phyloP scores from a whole-genome alignment of 2,329 filamentous ascomycete genomes.

The Tolypocladium inflatum region DNA sequence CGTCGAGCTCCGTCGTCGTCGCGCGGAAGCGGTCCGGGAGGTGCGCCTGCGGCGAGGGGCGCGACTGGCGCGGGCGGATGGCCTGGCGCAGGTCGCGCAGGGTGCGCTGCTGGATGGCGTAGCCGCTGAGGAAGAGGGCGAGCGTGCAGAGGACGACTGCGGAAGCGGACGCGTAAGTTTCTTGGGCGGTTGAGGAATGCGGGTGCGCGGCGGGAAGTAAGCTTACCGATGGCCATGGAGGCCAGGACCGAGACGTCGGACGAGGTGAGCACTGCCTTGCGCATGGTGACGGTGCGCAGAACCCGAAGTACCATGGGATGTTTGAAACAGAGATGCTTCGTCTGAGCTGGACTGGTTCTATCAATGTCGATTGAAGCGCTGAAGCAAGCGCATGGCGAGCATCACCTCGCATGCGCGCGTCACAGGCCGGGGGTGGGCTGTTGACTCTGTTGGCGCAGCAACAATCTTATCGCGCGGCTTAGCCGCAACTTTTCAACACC shows the following conservation, averaged over 20 bases:
- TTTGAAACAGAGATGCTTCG: neutral
- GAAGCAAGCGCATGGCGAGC: neutral
- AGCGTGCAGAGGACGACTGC: conserved; percentile 68
- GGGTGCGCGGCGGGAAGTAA: neutral
- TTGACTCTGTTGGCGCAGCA: conserved; percentile 29
- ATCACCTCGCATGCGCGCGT: neutral
- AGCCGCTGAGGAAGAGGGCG: conserved; percentile 80
- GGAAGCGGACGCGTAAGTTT: conserved; percentile 1
- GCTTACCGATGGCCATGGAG: conserved; percentile 54
- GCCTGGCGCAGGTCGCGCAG: conserved; percentile 67
- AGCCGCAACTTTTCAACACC: conserved; percentile 6
- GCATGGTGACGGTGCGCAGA: conserved; percentile 13
- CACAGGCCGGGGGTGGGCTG: conserved; percentile 1
- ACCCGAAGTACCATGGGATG: fast-evolving
- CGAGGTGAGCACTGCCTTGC: conserved; percentile 52
- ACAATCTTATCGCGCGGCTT: conserved; percentile 30
- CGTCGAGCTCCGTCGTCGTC: conserved; percentile 33
- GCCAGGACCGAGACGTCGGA: conserved; percentile 61
- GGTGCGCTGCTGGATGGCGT: conserved; percentile 78
- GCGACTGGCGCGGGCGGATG: conserved; percentile 43
- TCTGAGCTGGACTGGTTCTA: neutral
- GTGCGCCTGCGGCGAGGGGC: conserved; percentile 36
- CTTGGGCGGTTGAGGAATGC: conserved; percentile 9
- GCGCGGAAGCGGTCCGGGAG: conserved; percentile 41
- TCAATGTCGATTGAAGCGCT: neutral